Evolutionary conservation across 768 basidiomycete species (phyloP), one percentile per base, ranked within the genome.

Genomic region (Fibroporia radiculosa): DNA sequence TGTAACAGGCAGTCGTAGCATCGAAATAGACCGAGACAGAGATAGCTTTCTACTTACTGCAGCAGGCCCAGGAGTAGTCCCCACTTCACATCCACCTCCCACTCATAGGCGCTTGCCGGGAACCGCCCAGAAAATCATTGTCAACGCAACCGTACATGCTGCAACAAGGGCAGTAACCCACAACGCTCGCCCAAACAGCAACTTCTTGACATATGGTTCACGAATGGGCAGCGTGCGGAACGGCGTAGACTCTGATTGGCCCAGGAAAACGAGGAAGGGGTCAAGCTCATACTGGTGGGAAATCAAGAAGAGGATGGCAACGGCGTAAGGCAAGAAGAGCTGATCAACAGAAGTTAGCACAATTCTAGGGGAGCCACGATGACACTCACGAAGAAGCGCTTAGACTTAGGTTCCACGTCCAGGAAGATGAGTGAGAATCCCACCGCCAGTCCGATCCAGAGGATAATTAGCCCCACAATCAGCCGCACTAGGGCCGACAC

Each of bases 211-310:
- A 61, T 97, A 98, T 22, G 87, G 86, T 64, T 99, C 95, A 42
- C 84, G 81, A 45, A 99, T 92, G 33, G 74, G 76, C 42, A 98
- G 83, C 4, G 90, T 91, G 45, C 88, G 82, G 80, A 98, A 98
- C 2, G 95, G 93, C 10, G 93, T 96, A 31, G 93, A 96, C 63
- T 98, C 96, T 34, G 92, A 93, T 62, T 89, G 88, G 48, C 82
- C 82, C 57, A 97, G 67, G 68, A 98, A 89, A 52, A 97, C 87
- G 53, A 98, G 82, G 57, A 98, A 71, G 10, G 96, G 96, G 61
- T 97, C 95, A 42, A 98, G 82, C 63, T 96, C 93, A 66, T 98
- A 98, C 64, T 93, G 92, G 59, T 96, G 90, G 13, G 93, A 91
- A 46, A 98, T 74, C 52, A 99, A 81, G 71, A 87, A 88, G 53